A percentile compares a stretch with the other conserved stretches of the same genome.
Evolutionary conservation across 139 green algal species (phyloP).

Genomic region (Coccomyxa sp.): DNA sequence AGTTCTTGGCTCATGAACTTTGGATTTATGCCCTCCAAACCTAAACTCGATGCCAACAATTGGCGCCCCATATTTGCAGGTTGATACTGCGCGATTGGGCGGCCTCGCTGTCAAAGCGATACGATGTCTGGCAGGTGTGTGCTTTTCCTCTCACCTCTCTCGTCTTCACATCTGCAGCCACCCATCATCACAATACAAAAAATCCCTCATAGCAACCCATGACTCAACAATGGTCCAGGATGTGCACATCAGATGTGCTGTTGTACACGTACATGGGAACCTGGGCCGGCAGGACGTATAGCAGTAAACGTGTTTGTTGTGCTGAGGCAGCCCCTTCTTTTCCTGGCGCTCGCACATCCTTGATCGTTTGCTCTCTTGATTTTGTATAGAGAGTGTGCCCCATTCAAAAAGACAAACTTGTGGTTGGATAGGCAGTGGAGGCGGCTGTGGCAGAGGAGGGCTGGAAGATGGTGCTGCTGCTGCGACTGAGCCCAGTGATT

Average conservation of each 20-base stretch:
- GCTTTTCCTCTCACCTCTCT: not conserved
- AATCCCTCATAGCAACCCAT: too few species aligned
- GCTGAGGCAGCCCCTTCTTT: not conserved
- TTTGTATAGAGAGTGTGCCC: too few species aligned
- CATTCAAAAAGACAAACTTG: not conserved
- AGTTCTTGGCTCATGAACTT: not conserved
- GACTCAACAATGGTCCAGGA: not conserved
- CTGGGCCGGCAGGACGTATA: too few species aligned
- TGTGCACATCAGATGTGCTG: not conserved
- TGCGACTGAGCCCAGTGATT: constrained; percentile 66
- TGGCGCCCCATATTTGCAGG: not conserved
- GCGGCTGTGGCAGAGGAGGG: constrained; percentile 42
- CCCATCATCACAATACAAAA: not conserved
- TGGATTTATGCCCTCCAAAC: not conserved
- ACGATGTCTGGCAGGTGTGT: not conserved
- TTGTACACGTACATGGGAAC: not conserved
- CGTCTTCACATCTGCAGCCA: not conserved
- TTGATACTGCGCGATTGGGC: not conserved
- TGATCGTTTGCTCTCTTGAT: too few species aligned
- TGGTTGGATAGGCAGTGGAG: constrained; percentile 21
- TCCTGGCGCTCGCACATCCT: too few species aligned
- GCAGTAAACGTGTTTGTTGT: not conserved
- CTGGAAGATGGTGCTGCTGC: constrained; percentile 62
- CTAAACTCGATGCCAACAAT: not conserved
- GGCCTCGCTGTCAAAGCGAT: not conserved